Percentiles rank a stretch among this genome's conserved stretches.
Conservation (phyloP, 345 rosid genomes). For the Citrus sp. region DNA sequence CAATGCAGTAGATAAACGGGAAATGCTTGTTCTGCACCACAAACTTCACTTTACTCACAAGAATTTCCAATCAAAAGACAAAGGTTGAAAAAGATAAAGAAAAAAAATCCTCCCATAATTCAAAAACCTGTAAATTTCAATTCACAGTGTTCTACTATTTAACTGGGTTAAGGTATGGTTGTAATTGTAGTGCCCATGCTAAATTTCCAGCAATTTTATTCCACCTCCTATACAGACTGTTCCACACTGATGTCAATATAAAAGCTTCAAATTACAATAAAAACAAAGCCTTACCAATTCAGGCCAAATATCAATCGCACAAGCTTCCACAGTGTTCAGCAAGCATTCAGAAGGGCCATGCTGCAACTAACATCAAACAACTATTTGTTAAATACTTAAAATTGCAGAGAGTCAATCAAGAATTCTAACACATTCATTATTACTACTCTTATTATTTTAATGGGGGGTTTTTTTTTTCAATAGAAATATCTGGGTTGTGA, state of each 20-base stretch:
- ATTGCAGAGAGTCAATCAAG: not conserved
- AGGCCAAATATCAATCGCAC: constrained; percentile 79
- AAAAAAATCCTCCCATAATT: too few relatives aligned
- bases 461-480: too few relatives aligned
- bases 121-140: not conserved
- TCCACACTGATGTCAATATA: not conserved
- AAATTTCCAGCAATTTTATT: too few relatives aligned
- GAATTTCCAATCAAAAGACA: not conserved
- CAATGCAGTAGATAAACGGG: constrained; percentile 69
- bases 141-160: not conserved
- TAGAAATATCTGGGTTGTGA: not conserved
- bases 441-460: not conserved
- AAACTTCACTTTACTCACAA: constrained; percentile 14
- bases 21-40: constrained; percentile 69
- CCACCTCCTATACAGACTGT: not conserved
- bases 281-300: constrained; percentile 41
- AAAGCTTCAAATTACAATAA: not conserved
- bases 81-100: not conserved
- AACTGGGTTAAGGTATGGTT: too few relatives aligned
- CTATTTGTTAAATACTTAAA: not conserved
- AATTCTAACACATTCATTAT: not conserved
- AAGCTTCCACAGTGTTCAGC: constrained; percentile 84
- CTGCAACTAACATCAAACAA: constrained; percentile 38
- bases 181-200: too few relatives aligned
- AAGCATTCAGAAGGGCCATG: constrained; percentile 83